A percentile compares a stretch with the other conserved stretches of the same genome.
Conservation (phyloP, 306 rosid genomes). For the Casuarina equisetifolia region DNA sequence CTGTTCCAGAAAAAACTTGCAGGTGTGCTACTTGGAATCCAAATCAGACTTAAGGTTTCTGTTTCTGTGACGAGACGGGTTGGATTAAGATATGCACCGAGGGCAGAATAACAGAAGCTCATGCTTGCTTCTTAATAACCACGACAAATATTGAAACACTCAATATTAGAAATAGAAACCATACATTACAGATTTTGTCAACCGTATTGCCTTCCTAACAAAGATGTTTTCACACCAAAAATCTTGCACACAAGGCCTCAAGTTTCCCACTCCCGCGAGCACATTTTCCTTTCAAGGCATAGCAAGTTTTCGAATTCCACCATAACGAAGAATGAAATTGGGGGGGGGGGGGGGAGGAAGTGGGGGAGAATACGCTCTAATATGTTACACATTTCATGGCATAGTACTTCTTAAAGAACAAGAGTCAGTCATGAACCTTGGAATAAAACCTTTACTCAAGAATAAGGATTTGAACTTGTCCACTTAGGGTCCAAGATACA, state of each 20-base stretch:
- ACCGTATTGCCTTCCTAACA: not conserved
- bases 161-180: not conserved
- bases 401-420: not conserved
- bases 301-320: not conserved
- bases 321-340: not conserved
- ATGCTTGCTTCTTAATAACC: not conserved
- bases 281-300: not conserved
- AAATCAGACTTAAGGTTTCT: not conserved
- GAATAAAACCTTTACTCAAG: not conserved
- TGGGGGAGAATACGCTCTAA: not conserved
- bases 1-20: not conserved
- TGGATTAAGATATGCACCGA: not conserved
- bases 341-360: no score
- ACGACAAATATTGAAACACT: not conserved
- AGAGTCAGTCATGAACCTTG: no score
- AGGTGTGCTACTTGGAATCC: not conserved
- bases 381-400: not conserved
- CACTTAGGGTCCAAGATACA: no score
- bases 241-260: no score
- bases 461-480: constrained; percentile 51
- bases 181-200: not conserved
- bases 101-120: not conserved
- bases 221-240: not conserved
- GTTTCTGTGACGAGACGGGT: not conserved
- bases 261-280: not conserved